These are phyloP conservation scores for Corymbia maculata DNA, from an alignment of 345 rosid genomes.

Conservation along the genomic window DNA sequence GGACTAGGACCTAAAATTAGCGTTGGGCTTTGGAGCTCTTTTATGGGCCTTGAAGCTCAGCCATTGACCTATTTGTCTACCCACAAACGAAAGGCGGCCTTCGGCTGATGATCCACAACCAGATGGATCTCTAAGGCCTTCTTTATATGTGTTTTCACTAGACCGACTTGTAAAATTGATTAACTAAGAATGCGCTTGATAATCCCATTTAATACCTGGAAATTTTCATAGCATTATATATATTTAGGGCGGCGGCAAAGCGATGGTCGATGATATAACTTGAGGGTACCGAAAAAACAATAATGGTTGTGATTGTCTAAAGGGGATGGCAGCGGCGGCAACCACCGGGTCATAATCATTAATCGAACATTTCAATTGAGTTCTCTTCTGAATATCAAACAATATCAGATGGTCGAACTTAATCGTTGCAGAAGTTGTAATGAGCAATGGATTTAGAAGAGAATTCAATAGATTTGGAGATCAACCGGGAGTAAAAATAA, in stretches of 20 bases:
- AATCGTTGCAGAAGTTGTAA: not conserved
- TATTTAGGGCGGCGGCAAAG: rapidly evolving
- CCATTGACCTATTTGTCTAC: not conserved
- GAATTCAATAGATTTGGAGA: too few species aligned
- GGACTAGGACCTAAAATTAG: not conserved
- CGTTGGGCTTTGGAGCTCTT: not conserved
- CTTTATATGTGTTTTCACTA: not conserved
- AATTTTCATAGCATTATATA: not conserved
- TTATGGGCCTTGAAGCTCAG: not conserved
- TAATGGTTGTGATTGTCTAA: not conserved
- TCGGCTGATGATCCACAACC: not conserved
- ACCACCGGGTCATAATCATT: not conserved
- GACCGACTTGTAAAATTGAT: not conserved
- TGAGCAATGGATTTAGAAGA: not conserved
- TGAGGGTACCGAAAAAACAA: not conserved
- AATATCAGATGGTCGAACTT: not conserved
- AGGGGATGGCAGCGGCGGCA: rapidly evolving
- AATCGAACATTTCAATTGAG: not conserved
- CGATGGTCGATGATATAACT: not conserved
- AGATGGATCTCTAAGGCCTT: not conserved
- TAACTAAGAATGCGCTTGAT: not conserved
- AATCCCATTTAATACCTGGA: not conserved
- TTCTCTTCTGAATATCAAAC: not conserved
- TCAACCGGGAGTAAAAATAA: not conserved
- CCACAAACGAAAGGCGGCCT: not conserved